Evolutionary conservation across 2,329 filamentous ascomycete genomes (phyloP).

Genomic region (Beauveria sp.): DNA sequence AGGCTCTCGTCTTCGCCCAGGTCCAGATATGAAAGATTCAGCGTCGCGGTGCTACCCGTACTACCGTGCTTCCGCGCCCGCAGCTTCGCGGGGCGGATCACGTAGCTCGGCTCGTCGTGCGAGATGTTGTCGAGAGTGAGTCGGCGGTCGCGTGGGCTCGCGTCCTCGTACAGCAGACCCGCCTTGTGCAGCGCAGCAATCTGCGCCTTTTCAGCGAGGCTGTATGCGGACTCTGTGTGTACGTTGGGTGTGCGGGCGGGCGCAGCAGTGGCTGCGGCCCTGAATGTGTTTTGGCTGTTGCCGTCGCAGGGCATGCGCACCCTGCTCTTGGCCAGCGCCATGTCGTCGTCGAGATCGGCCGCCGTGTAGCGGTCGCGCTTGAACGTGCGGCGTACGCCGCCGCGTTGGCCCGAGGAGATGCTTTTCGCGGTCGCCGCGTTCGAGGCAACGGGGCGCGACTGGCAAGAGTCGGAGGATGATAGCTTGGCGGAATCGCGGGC

Average conservation of each 20-base stretch:
- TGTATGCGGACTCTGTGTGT: not conserved
- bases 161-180: not conserved
- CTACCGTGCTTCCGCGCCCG: not conserved
- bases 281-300: not conserved
- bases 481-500: not conserved
- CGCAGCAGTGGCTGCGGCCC: not conserved
- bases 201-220: not conserved
- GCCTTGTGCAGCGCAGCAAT: not conserved
- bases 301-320: constrained; percentile 2
- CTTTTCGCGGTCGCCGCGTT: not conserved
- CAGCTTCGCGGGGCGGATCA: not conserved
- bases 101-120: constrained; percentile 2
- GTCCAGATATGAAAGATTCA: not conserved
- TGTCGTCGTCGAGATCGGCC: not conserved
- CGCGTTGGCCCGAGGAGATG: not conserved
- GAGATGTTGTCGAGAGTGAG: constrained; percentile 3
- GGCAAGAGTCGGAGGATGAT: not conserved
- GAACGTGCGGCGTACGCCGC: not conserved
- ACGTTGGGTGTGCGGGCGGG: not conserved
- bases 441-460: not conserved
- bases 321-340: not conserved
- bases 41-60: not conserved
- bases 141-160: not conserved
- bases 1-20: constrained; percentile 4
- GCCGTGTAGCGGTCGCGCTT: constrained; percentile 4